Evolutionary conservation across 2,329 filamentous ascomycete species (phyloP), one percentile per base, ranked within the genome.

Genomic region (Tolypocladium tundrense): DNA sequence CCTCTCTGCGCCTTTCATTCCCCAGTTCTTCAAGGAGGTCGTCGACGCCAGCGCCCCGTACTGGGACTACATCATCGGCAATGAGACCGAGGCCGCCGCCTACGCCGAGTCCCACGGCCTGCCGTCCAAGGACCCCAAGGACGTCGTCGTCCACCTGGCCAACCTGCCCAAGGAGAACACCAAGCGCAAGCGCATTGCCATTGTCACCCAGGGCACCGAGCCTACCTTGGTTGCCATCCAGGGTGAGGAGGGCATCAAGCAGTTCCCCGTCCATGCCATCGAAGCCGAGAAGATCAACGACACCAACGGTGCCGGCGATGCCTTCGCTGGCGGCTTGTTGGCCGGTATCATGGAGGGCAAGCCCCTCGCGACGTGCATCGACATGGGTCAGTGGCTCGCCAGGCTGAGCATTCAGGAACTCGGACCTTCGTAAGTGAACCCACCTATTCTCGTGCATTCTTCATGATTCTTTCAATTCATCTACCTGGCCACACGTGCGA

Each of bases 301-400:
- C 77, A 97, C 93, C 74, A 97, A 93, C 72, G 94, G 94, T 71
- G 94, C 94, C 61, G 94, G 91, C 72, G 94, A 99, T 72, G 93
- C 94, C 56, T 99, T 99, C 69, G 93, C 94, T 59, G 94, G 91
- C 70, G 94, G 94, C 63, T 91, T 99, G 77, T 81, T 90, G 58
- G 94, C 94, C 56, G 94, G 92, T 70, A 80, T 97, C 63, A 87
- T 96, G 61, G 81, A 93, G 75, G 91, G 88, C 74, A 90, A 94
- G 79, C 72, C 84, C 57, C 81, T 99, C 55, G 86, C 88, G 67
- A 84, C 86, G 64, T 83, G 83, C 69, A 82, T 99, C 66, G 89
- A 97, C 73, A 90, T 94, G 83, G 94, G 94, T 63, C 92, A 97
- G 77, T 99, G 94, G 94, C 84, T 99, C 64, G 94, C 94, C 54